Conservation (phyloP, 371 early-diverging fungal genomes). For the Nematocida displodere region DNA sequence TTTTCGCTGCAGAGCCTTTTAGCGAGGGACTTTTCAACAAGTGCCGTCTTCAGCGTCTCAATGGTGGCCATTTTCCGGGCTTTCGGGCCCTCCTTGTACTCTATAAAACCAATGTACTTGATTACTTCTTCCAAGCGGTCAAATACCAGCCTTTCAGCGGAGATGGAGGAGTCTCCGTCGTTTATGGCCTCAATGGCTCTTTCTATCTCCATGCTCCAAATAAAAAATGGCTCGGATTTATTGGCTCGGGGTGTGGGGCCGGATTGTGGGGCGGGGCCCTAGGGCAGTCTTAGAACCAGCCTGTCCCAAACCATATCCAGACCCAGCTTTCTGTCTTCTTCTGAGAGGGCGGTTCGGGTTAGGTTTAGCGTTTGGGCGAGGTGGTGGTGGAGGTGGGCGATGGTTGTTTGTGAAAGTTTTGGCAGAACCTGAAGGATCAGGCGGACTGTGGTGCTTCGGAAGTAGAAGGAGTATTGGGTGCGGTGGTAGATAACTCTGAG, state of each 20-base stretch:
- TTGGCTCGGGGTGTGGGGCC: not conserved
- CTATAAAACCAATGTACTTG: constrained; percentile 6
- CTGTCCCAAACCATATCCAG: not conserved
- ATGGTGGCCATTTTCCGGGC: constrained; percentile 4
- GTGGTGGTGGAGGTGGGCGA: not conserved
- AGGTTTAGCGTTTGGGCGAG: not conserved
- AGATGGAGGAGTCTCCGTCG: constrained; percentile 22
- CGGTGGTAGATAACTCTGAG: constrained; percentile 6
- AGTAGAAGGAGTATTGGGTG: constrained; percentile 18
- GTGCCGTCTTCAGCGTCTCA: constrained; percentile 13
- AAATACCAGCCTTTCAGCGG: not conserved
- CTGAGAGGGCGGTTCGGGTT: not conserved
- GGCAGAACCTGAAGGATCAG: not conserved
- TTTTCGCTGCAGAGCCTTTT: constrained; percentile 39
- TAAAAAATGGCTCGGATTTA: constrained; percentile 17
- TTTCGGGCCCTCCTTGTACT: constrained; percentile 22
- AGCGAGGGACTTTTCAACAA: constrained; percentile 1
- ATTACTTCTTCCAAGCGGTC: constrained; percentile 2
- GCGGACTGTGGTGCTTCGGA: not conserved
- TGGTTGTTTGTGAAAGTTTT: too few relatives aligned
- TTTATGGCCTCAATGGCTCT: constrained; percentile 16
- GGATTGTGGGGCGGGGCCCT: not conserved
- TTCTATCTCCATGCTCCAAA: constrained; percentile 39
- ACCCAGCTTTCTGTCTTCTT: constrained; percentile 30
- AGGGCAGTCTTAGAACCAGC: not conserved